These are phyloP conservation scores for Suillus ampliporus DNA, from an alignment of 768 basidiomycete genomes.

Conservation along the genomic window DNA sequence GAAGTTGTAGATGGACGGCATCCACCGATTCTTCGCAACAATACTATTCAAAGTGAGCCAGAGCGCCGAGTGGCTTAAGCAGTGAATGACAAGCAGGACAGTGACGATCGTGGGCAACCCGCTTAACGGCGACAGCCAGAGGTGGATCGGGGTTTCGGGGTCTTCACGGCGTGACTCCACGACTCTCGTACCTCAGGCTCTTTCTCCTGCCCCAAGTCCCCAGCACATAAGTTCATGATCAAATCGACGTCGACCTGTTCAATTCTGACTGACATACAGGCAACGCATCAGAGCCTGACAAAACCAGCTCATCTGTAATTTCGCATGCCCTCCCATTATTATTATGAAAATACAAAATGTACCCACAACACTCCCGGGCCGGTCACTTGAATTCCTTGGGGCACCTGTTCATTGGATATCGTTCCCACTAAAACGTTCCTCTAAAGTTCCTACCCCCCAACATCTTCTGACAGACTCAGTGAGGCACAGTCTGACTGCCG, in stretches of 20 bases:
- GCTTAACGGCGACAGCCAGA: not conserved
- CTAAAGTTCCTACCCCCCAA: too few species aligned
- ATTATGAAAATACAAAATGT: too few species aligned
- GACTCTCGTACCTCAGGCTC: not conserved
- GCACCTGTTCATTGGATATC: not conserved
- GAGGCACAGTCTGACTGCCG: not conserved
- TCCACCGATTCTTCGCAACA: not conserved
- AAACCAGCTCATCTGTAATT: not conserved
- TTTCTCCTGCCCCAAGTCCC: not conserved
- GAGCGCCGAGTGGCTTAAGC: not conserved
- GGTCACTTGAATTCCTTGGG: not conserved
- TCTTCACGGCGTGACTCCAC: not conserved
- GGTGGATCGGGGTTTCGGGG: not conserved
- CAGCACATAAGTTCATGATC: not conserved
- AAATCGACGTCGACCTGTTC: not conserved
- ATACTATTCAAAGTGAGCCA: not conserved
- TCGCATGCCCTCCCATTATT: not conserved
- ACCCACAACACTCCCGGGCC: not conserved
- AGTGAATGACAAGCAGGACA: not conserved
- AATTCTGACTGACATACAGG: not conserved
- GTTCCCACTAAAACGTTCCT: too few species aligned
- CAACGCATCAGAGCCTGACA: not conserved
- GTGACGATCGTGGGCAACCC: slow-evolving; percentile 1
- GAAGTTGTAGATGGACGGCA: not conserved
- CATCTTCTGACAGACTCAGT: not conserved